Base-by-base conservation (phyloP, 1,139 yeast species). In the Hyphopichia fennica region DNA sequence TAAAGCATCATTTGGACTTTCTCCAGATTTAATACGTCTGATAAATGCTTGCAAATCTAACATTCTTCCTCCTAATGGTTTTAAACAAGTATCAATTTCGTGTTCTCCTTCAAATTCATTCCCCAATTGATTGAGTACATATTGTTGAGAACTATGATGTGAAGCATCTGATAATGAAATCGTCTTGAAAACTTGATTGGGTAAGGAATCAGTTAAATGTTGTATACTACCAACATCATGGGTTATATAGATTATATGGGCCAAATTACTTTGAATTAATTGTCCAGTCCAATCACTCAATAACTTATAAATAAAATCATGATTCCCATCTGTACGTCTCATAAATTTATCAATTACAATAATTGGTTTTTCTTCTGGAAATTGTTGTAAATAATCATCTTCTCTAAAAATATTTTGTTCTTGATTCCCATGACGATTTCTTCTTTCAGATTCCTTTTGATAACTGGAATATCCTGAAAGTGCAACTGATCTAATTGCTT, bases 61-160 rank as follows among this genome's bases (percentile, higher is more conserved):
- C 91, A 93, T 87, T 50, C 99, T 80, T 34, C 99, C 99, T 11
- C 99, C 99, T 25, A 93, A 65, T 8, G 96, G 95, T 20, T 68
- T 79, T 39, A 91, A 66, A 31, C 85, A 79, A 2, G 66, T 60
- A 30, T 82, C 85, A 32, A 87, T 66, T 7, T 67, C 65, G 2
- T 53, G 46, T 31, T 46, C 45, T 40, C 56, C 56, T n/a, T 53
- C 54, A 15, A 51, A 47, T 19, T 50, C 56, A 34, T 69, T 69
- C 19, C 55, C 55, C 38, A 87, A 64, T 47, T 87, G 93, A 40
- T 76, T 77, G 48, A 77, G 54, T 15, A 91, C 90, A 62, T 84
- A 93, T 37, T 79, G 77, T 51, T 77, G 77, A 1, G 98, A 89
- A 40, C 90, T 82, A 3, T 65, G 69, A 27, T 75, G 72, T 1